A percentile compares a stretch with the other conserved stretches of the same genome.
phyloP scores from a whole-genome alignment of 2,329 filamentous ascomycete species.

The Byssoonygena ceratinophila region DNA sequence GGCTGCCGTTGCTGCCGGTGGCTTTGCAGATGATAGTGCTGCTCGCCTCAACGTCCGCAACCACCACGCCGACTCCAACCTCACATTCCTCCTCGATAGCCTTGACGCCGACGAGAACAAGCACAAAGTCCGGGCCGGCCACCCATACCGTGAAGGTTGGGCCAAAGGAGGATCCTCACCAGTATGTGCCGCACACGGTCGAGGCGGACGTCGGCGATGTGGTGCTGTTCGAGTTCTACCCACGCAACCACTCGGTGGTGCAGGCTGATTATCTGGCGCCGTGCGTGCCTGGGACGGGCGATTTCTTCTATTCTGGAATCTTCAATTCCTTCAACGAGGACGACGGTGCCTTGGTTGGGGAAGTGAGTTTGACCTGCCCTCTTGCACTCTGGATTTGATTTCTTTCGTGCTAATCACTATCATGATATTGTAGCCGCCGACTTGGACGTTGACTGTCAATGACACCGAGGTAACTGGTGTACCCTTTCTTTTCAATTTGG shows the following conservation, averaged over 20 bases:
- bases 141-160: slow-evolving; percentile 31
- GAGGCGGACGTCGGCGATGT: slow-evolving; percentile 26
- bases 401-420: slow-evolving; percentile 39
- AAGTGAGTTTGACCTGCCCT: slow-evolving; percentile 19
- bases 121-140: slow-evolving; percentile 5
- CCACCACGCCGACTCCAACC: not conserved
- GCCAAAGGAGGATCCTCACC: slow-evolving; percentile 24
- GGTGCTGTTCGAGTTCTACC: slow-evolving; percentile 51
- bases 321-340: slow-evolving; percentile 41
- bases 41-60: not conserved
- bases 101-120: not conserved
- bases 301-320: slow-evolving; percentile 25
- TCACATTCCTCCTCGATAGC: not conserved
- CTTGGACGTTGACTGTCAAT: slow-evolving; percentile 42
- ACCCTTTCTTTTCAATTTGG: not conserved
- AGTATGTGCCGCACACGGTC: slow-evolving; percentile 25
- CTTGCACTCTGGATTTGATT: slow-evolving; percentile 43
- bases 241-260: slow-evolving; percentile 54
- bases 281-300: slow-evolving; percentile 46
- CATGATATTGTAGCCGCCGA: slow-evolving; percentile 25
- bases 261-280: slow-evolving; percentile 49
- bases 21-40: slow-evolving; percentile 2
- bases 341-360: slow-evolving; percentile 32
- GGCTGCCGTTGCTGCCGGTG: not conserved
- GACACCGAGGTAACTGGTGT: slow-evolving; percentile 41